Conservation (phyloP, 129 eudicot species). For the Erigeron canadensis region DNA sequence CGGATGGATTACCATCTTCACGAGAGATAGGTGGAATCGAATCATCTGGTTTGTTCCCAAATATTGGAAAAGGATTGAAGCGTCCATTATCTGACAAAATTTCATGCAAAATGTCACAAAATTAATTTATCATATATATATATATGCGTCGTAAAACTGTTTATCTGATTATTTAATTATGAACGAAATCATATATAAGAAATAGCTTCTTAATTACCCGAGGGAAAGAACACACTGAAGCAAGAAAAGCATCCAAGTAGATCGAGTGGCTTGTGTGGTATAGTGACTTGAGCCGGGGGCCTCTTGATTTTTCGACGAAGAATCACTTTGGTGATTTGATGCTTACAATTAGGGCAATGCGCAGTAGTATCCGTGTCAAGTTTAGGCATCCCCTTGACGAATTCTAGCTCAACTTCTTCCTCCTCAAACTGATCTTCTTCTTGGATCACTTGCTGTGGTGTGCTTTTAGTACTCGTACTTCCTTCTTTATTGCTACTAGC, state of each 20-base stretch:
- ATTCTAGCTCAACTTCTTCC: too few relatives aligned
- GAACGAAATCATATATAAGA: background rate
- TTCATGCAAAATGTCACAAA: background rate
- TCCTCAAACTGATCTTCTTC: too few relatives aligned
- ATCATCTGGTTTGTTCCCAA: constrained; percentile 2
- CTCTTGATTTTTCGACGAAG: constrained; percentile 46
- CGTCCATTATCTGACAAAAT: constrained; percentile 23
- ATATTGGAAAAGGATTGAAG: constrained; percentile 25
- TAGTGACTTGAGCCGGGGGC: background rate
- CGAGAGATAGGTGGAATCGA: background rate
- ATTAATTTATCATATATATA: too few relatives aligned
- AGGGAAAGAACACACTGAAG: constrained; percentile 51
- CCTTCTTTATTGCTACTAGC: constrained; percentile 22
- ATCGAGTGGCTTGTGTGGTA: constrained; percentile 16
- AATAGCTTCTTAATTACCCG: constrained; percentile 33
- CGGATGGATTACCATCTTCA: constrained; percentile 29
- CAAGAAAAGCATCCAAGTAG: constrained; percentile 65
- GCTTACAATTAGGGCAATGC: too few relatives aligned
- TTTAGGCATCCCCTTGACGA: too few relatives aligned
- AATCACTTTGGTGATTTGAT: too few relatives aligned
- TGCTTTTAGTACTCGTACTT: background rate
- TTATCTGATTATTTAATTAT: too few relatives aligned
- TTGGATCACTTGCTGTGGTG: constrained; percentile 21
- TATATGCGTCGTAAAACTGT: too few relatives aligned
- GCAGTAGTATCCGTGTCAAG: too few relatives aligned